Base-by-base conservation (phyloP, 495 filamentous ascomycete species). In the Aspergillus sclerotiicarbonarius region DNA sequence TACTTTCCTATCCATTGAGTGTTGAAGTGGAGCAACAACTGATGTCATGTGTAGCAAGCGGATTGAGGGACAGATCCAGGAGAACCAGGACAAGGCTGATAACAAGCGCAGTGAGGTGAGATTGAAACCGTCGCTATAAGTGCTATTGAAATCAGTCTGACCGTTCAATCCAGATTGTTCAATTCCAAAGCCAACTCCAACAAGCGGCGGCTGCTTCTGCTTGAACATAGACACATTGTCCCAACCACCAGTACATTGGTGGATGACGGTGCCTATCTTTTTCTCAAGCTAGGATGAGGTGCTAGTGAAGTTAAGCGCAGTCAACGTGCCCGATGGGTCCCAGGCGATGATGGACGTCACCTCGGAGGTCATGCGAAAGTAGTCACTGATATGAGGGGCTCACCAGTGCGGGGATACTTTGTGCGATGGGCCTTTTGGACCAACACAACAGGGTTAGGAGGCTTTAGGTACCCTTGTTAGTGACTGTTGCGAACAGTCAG, bases 41-140 rank as follows among this genome's bases (percentile, higher is more conserved):
- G 7, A 49, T 21, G 18, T 30, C 6, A 35, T 31, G 19, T 37
- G 56, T 57, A 98, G 93, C 60, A 87, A 88, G 62, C 84, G 94
- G 13, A 80, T 96, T 51, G 94, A 98, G 68, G 76, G 71, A 7
- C 86, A 91, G 62, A 93, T 98, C 61, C 79, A 85, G 61, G 87
- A 87, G 37, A 83, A 87, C 33, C 86, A 96, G 65, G 84, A 82
- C 16, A 92, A 90, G 74, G 85, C 87, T 56, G 92, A 98, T 67
- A 85, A 83, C 64, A 89, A 90, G 74, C 93, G 87, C 65, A 76
- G 79, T 46, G 84, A 91, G 76, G 87, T 89, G 66, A 66, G 56
- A 21, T 18, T 10, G 43, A 29, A 4, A 15, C 15, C 3, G 13
- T 19, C 18, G 3, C 45, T n/a, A 32, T 6, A 47, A 39, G 32